A percentile compares a stretch with the other conserved stretches of the same genome.
Conservation (phyloP, 441 rosid species). For the Kokia cookei region DNA sequence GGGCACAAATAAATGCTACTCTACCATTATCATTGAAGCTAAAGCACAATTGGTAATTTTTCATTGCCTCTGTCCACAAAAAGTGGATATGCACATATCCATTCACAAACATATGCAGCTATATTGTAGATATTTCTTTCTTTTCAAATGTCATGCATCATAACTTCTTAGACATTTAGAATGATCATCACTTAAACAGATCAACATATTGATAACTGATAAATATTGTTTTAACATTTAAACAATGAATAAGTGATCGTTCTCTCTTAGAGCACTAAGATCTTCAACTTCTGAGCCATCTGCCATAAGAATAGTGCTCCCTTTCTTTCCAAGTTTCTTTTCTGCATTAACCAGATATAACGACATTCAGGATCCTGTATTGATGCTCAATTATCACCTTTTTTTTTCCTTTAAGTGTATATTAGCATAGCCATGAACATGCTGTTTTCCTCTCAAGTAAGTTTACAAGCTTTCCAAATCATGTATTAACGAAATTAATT, state of each 20-base stretch:
- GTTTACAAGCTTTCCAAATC: background rate
- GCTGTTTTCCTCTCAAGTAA: background rate
- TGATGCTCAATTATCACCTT: background rate
- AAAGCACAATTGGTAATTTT: background rate
- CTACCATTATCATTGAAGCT: background rate
- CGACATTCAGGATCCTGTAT: background rate
- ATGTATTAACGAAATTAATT: background rate
- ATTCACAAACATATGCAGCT: background rate
- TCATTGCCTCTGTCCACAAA: background rate
- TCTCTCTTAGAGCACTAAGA: conserved; percentile 60
- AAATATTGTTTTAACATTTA: conserved; percentile 16
- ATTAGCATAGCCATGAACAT: background rate
- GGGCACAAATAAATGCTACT: background rate
- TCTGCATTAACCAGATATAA: conserved; percentile 41
- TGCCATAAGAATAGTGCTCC: conserved; percentile 61
- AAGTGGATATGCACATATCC: background rate
- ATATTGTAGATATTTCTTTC: background rate
- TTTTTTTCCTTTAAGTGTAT: background rate
- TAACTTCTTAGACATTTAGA: background rate
- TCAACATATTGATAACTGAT: background rate
- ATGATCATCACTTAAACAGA: background rate
- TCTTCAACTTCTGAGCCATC: conserved; percentile 86
- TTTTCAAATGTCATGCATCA: background rate
- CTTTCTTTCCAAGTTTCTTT: conserved; percentile 66
- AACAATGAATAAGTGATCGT: conserved; percentile 66